Conservation (phyloP, 2,329 filamentous ascomycete species). For the Domatiomyces globalis region DNA sequence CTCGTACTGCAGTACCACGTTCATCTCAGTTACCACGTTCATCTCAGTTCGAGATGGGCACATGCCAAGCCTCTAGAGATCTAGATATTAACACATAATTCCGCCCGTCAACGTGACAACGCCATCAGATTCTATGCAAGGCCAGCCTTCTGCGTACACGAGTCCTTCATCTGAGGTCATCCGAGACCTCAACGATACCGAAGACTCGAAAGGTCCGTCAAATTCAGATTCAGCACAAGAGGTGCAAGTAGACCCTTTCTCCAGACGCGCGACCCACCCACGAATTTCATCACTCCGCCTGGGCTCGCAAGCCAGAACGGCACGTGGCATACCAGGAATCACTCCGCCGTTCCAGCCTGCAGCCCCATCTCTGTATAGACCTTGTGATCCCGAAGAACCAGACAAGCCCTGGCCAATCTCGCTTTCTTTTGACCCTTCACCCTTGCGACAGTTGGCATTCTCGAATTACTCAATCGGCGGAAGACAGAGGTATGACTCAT, state of each 20-base stretch:
- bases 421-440: conserved; percentile 5
- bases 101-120: neutral
- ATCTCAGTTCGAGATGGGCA: too few species aligned
- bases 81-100: neutral
- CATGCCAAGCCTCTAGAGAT: neutral
- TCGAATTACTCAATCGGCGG: conserved; percentile 3
- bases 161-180: neutral
- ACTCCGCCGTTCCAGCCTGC: conserved; percentile 15
- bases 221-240: neutral
- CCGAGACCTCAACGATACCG: neutral
- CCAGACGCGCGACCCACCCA: conserved; percentile 9
- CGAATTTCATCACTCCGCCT: conserved; percentile 15
- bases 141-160: neutral
- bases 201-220: neutral
- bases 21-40: neutral
- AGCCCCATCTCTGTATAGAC: conserved; percentile 12
- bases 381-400: conserved; percentile 5
- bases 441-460: conserved; percentile 14
- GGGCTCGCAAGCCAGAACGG: conserved; percentile 10
- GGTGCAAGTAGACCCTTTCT: neutral
- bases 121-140: neutral
- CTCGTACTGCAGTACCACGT: too few species aligned
- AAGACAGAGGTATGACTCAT: conserved; percentile 9
- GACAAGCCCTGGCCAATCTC: neutral
- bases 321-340: conserved; percentile 11